phyloP scores from a whole-genome alignment of 208 protist species.

The Wallacemonas collosoma region DNA sequence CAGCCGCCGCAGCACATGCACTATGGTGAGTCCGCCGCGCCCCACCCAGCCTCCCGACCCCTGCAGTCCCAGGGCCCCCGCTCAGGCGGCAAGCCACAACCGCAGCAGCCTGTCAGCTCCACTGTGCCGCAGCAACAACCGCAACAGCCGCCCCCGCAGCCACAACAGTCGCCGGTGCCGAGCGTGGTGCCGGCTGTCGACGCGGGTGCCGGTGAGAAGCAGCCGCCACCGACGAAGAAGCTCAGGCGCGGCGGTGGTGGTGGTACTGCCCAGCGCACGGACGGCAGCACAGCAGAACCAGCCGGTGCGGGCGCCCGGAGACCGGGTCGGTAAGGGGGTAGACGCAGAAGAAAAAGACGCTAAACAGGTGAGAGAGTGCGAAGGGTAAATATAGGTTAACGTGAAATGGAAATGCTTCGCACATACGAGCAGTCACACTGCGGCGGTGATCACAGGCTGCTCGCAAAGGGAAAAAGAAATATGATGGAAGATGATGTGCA shows the following conservation, averaged over 20 bases:
- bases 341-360: neutral
- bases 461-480: too few relatives aligned
- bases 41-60: conserved; percentile 10
- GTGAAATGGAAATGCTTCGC: too few relatives aligned
- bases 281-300: conserved; percentile 19
- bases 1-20: conserved; percentile 45
- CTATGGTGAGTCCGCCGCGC: too few relatives aligned
- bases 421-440: too few relatives aligned
- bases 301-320: conserved; percentile 10
- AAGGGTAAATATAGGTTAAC: neutral
- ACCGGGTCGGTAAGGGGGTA: neutral
- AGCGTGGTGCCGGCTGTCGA: conserved; percentile 46
- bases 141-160: conserved; percentile 28
- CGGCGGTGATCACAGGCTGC: too few relatives aligned
- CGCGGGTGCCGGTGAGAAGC: conserved; percentile 40
- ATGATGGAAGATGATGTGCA: too few relatives aligned
- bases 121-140: conserved; percentile 27
- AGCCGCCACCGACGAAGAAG: conserved; percentile 26
- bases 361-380: neutral
- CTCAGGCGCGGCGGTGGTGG: conserved; percentile 55
- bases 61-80: conserved; percentile 22
- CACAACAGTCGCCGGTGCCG: conserved; percentile 27
- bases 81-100: conserved; percentile 25
- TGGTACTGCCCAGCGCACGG: conserved; percentile 23
- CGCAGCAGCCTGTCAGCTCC: conserved; percentile 24